Conservation (phyloP, 73 alveolate species). For the Durusdinium trenchii region DNA sequence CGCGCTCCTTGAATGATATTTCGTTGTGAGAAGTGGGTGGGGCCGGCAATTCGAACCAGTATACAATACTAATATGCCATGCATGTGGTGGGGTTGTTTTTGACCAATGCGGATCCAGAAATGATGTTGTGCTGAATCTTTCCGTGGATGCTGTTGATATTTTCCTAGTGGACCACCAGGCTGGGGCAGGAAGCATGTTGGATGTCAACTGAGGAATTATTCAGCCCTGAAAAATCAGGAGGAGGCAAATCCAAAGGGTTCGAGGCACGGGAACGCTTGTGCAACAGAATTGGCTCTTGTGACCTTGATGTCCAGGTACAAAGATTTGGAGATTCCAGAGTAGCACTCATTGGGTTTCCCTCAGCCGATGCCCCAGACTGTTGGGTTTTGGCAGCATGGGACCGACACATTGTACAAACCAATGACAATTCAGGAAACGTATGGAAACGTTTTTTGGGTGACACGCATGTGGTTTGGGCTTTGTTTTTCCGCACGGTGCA, state of each 20-base stretch:
- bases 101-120: too few relatives aligned
- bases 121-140: too few relatives aligned
- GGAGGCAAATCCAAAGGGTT: conserved; percentile 99
- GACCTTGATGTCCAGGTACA: conserved; percentile 97
- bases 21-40: background rate
- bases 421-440: too few relatives aligned
- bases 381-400: too few relatives aligned
- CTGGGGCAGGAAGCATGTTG: too few relatives aligned
- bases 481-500: too few relatives aligned
- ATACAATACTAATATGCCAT: too few relatives aligned
- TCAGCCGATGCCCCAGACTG: conserved; percentile 95
- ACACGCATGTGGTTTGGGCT: background rate
- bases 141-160: too few relatives aligned
- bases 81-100: too few relatives aligned
- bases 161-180: background rate
- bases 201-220: conserved; percentile 64
- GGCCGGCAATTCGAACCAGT: background rate
- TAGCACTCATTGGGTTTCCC: conserved; percentile 99
- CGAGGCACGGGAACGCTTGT: conserved; percentile 96
- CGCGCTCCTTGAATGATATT: conserved; percentile 47
- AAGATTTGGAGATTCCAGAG: conserved; percentile 99
- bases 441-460: background rate
- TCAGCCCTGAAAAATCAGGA: conserved; percentile 96
- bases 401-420: too few relatives aligned
- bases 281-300: background rate